Percentiles rank a stretch among this genome's conserved stretches.
Conservation (phyloP, 1,284 basidiomycete genomes). For the Porogramme epimiltina region DNA sequence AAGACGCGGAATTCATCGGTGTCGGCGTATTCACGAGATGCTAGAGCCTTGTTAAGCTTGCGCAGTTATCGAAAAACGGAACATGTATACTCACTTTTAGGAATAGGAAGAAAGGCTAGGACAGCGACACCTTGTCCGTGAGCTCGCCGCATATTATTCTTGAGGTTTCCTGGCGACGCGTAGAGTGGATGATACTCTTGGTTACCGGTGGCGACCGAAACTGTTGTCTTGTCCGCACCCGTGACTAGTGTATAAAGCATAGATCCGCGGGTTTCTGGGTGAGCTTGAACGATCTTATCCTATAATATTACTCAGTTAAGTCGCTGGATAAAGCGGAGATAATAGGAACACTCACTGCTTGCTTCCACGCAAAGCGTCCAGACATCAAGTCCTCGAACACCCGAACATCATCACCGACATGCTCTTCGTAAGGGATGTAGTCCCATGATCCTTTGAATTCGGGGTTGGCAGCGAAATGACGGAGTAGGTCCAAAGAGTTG, state of each 20-base stretch:
- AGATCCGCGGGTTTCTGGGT: slow-evolving; percentile 12
- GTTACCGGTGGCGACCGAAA: slow-evolving; percentile 26
- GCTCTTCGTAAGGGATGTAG: not conserved
- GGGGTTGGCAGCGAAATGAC: not conserved
- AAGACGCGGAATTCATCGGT: slow-evolving; percentile 9
- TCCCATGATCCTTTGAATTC: not conserved
- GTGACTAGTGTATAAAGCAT: slow-evolving; percentile 20
- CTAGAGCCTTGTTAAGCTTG: too few species aligned
- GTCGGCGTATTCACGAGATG: not conserved
- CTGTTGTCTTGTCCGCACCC: slow-evolving; percentile 27
- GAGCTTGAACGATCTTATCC: slow-evolving; percentile 12
- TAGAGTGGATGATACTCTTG: slow-evolving; percentile 27
- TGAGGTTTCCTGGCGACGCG: slow-evolving; percentile 18
- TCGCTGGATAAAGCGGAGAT: not conserved
- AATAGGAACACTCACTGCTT: not conserved
- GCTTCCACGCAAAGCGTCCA: slow-evolving; percentile 3
- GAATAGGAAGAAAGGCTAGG: slow-evolving; percentile 22
- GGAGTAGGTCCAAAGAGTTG: not conserved
- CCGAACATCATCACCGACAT: not conserved
- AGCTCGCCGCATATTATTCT: slow-evolving; percentile 20
- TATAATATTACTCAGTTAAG: not conserved
- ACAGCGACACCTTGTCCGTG: slow-evolving; percentile 19
- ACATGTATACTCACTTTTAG: slow-evolving; percentile 9
- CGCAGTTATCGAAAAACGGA: slow-evolving; percentile 1
- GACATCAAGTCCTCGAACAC: not conserved